Conservation (phyloP, 768 basidiomycete genomes). For the Sporobolomyces phaffii region DNA sequence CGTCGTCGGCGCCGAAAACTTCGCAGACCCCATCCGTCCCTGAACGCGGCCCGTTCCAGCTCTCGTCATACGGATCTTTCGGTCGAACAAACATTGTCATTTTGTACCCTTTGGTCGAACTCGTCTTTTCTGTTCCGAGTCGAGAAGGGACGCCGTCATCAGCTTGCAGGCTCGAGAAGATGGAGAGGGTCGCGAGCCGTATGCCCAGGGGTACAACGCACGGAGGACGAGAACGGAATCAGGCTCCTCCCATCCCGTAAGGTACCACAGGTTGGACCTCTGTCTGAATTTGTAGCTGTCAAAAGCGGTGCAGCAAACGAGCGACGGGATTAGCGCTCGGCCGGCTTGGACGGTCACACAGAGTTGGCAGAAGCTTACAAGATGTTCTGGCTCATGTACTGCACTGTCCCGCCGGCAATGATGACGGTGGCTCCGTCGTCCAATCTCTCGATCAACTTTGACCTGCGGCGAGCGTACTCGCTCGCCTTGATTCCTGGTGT, state of each 20-base stretch:
- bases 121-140: slow-evolving; percentile 35
- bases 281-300: slow-evolving; percentile 90
- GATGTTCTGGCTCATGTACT: slow-evolving; percentile 78
- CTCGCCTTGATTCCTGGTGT: slow-evolving; percentile 71
- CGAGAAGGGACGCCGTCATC: not conserved
- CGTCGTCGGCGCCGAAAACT: slow-evolving; percentile 74
- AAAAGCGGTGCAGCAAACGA: not conserved
- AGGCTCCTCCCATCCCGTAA: slow-evolving; percentile 92
- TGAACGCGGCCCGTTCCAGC: slow-evolving; percentile 87
- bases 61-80: slow-evolving; percentile 66
- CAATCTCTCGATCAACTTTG: slow-evolving; percentile 64
- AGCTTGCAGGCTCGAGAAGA: too few species aligned
- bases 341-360: not conserved
- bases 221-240: slow-evolving; percentile 81
- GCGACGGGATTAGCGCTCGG: not conserved
- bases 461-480: slow-evolving; percentile 71
- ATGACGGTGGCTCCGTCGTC: slow-evolving; percentile 70
- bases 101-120: slow-evolving; percentile 65
- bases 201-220: slow-evolving; percentile 43
- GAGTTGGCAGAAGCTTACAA: slow-evolving; percentile 39
- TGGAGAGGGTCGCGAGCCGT: too few species aligned
- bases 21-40: slow-evolving; percentile 59
- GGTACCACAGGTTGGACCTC: slow-evolving; percentile 86
- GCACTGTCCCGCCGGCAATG: slow-evolving; percentile 68
- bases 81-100: slow-evolving; percentile 80